A percentile compares a stretch with the other conserved stretches of the same genome.
phyloP scores from a whole-genome alignment of 2,329 filamentous ascomycete species.

The Aspergillus sp. region DNA sequence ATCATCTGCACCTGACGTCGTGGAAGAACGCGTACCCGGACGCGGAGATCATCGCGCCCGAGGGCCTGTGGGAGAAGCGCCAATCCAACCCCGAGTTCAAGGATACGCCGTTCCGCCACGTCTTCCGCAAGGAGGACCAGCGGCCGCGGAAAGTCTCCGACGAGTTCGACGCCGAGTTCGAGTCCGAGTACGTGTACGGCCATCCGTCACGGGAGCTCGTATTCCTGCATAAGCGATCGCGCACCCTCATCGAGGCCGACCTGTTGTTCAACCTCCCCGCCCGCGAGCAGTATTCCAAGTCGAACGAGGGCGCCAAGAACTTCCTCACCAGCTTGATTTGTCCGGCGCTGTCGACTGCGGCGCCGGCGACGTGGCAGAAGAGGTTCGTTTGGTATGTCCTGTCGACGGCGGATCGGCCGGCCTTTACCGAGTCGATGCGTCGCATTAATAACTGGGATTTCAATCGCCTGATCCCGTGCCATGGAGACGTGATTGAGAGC shows the following conservation, averaged over 20 bases:
- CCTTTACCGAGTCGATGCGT: conserved; percentile 68
- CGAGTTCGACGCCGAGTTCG: conserved; percentile 86
- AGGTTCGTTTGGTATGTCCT: conserved; percentile 78
- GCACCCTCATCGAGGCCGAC: conserved; percentile 83
- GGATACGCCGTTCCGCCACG: conserved; percentile 62
- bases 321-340: conserved; percentile 59
- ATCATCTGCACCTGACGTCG: conserved; percentile 87
- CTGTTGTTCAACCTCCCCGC: conserved; percentile 89
- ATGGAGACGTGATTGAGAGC: conserved; percentile 82
- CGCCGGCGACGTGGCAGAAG: conserved; percentile 68
- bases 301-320: conserved; percentile 57
- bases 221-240: conserved; percentile 76
- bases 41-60: conserved; percentile 77
- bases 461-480: conserved; percentile 80
- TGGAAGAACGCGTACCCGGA: conserved; percentile 79
- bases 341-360: conserved; percentile 59
- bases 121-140: conserved; percentile 62
- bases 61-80: conserved; percentile 82
- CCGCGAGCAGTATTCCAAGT: conserved; percentile 73
- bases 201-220: conserved; percentile 86
- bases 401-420: conserved; percentile 60
- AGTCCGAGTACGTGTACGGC: conserved; percentile 76
- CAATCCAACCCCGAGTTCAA: conserved; percentile 57
- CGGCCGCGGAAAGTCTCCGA: conserved; percentile 57
- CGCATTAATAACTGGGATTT: conserved; percentile 81